Conservation (phyloP, 306 rosid genomes). For the Heteromeles arbutifolia region DNA sequence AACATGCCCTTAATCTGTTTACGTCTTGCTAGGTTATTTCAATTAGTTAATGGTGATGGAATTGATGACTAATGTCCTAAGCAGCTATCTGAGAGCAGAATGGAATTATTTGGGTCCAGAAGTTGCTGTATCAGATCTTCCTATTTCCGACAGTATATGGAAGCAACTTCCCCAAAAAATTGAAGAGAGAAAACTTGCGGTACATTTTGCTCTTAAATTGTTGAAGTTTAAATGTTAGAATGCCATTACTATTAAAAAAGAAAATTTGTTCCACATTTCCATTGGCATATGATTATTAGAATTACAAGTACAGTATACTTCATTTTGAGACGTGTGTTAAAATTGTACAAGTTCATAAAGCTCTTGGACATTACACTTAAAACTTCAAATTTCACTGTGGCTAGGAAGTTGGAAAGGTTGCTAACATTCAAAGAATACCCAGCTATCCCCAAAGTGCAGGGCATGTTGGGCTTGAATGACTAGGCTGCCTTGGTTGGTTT, state of each 20-base stretch:
- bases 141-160: constrained; percentile 64
- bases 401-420: neutral
- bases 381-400: neutral
- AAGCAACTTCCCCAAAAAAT: constrained; percentile 63
- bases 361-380: neutral
- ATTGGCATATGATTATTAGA: too few species aligned
- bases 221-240: neutral
- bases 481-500: neutral
- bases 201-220: constrained; percentile 15
- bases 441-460: neutral
- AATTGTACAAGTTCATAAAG: neutral
- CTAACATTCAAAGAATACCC: neutral
- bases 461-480: neutral
- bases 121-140: constrained; percentile 42
- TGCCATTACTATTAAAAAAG: neutral
- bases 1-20: neutral
- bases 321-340: neutral
- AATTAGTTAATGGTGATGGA: neutral
- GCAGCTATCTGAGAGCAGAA: constrained; percentile 75
- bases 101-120: constrained; percentile 51
- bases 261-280: too few species aligned
- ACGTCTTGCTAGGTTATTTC: neutral
- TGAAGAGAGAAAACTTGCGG: constrained; percentile 42
- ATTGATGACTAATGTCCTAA: constrained; percentile 19
- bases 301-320: neutral